These are phyloP conservation scores for Alternaria atra DNA, from an alignment of 2,329 filamentous ascomycete genomes.

Conservation along the genomic window DNA sequence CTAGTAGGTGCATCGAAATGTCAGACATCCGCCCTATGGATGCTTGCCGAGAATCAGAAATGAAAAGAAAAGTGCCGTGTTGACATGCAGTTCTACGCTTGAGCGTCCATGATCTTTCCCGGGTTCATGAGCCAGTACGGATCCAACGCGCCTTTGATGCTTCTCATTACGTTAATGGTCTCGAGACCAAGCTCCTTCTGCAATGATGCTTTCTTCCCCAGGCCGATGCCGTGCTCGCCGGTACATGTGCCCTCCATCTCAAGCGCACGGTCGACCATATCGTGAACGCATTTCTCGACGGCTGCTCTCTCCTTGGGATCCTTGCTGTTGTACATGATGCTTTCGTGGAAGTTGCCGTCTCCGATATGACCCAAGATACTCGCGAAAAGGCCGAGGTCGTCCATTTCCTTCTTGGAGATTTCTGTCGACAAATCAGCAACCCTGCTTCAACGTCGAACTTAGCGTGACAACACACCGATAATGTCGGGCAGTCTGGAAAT, in stretches of 20 bases:
- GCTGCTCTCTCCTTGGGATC: constrained; percentile 75
- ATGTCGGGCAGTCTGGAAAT: constrained; percentile 70
- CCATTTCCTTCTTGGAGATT: constrained; percentile 87
- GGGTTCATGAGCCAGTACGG: constrained; percentile 91
- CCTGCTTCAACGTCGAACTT: neutral
- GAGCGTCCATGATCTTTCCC: constrained; percentile 82
- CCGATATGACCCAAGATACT: constrained; percentile 90
- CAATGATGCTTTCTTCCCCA: constrained; percentile 85
- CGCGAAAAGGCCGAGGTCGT: constrained; percentile 84
- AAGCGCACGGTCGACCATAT: constrained; percentile 89
- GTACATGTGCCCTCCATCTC: constrained; percentile 96
- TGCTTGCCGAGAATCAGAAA: constrained; percentile 7
- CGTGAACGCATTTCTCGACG: constrained; percentile 82
- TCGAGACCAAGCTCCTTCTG: constrained; percentile 81
- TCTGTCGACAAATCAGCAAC: constrained; percentile 60
- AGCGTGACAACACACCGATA: constrained; percentile 57
- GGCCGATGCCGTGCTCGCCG: constrained; percentile 85
- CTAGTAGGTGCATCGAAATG: constrained; percentile 19
- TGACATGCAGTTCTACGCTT: constrained; percentile 21
- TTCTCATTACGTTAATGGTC: constrained; percentile 84
- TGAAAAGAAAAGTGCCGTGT: constrained; percentile 1
- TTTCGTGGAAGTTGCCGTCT: constrained; percentile 94
- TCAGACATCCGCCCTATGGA: constrained; percentile 36
- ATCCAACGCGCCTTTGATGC: constrained; percentile 83
- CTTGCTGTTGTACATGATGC: constrained; percentile 83